These are phyloP conservation scores for Solanum hybrid DNA, from an alignment of 305 asterid genomes.

Conservation along the genomic window DNA sequence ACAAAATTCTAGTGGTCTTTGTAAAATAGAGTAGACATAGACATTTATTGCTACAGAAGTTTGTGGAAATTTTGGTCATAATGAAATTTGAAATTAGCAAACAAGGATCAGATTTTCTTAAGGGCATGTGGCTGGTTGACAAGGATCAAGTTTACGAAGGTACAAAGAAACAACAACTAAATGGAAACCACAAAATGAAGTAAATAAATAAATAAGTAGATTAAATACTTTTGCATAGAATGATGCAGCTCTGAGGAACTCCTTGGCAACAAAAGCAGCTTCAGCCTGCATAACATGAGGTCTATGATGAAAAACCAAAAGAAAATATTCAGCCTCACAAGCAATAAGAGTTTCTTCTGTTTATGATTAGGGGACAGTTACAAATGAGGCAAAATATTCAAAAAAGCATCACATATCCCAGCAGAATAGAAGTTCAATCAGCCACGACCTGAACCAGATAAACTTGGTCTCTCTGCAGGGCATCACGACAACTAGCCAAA, in stretches of 20 bases:
- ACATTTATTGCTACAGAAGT: neutral
- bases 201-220: slow-evolving; percentile 3
- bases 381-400: neutral
- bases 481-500: slow-evolving; percentile 83
- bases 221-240: slow-evolving; percentile 77
- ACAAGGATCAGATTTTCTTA: neutral
- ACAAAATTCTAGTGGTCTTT: neutral
- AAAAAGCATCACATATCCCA: slow-evolving; percentile 2
- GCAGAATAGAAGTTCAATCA: slow-evolving; percentile 11
- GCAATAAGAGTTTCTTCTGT: neutral
- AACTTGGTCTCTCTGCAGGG: slow-evolving; percentile 94
- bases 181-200: neutral
- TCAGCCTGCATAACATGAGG: slow-evolving; percentile 68
- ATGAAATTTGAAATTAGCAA: neutral
- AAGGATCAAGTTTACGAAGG: neutral
- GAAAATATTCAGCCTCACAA: neutral
- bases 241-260: slow-evolving; percentile 87
- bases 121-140: neutral
- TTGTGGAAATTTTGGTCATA: neutral
- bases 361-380: neutral
- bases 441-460: slow-evolving; percentile 73
- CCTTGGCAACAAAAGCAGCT: slow-evolving; percentile 77
- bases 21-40: neutral
- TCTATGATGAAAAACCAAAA: slow-evolving; percentile 6
- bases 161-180: neutral